Conservation (phyloP, 2,329 filamentous ascomycete genomes). For the Sordariomycetes sp. region DNA sequence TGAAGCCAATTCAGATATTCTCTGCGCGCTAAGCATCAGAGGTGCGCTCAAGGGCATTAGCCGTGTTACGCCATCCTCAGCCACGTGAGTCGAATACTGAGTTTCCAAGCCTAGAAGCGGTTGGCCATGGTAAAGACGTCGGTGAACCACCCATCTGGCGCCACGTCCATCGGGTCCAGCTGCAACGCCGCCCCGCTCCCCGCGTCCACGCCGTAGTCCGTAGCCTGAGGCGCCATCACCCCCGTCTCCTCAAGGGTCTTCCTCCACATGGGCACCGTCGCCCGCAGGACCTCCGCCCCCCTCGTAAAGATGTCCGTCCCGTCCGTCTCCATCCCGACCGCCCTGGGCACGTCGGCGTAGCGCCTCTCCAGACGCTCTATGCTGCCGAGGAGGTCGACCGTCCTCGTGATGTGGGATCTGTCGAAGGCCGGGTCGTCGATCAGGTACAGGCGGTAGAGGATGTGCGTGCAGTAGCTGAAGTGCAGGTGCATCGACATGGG, state of each 20-base stretch:
- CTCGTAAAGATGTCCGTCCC: background rate
- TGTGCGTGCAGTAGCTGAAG: slow-evolving; percentile 21
- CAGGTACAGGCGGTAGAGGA: slow-evolving; percentile 27
- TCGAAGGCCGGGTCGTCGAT: slow-evolving; percentile 31
- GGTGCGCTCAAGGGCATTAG: too few relatives aligned
- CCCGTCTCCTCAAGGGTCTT: background rate
- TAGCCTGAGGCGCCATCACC: background rate
- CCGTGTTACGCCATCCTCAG: too few relatives aligned
- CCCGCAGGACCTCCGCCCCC: background rate
- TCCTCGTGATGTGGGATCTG: slow-evolving; percentile 20
- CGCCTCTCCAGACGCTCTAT: background rate
- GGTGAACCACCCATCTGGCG: too few relatives aligned
- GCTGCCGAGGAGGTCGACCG: slow-evolving; percentile 17
- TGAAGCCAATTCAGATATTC: too few relatives aligned
- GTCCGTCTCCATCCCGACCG: background rate
- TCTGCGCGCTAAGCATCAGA: too few relatives aligned
- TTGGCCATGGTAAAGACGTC: too few relatives aligned
- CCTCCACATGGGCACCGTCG: background rate
- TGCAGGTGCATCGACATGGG: slow-evolving; percentile 14
- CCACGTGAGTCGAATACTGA: too few relatives aligned
- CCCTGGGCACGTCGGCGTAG: background rate
- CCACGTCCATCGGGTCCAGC: too few relatives aligned
- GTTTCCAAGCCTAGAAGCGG: too few relatives aligned
- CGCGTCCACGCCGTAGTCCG: too few relatives aligned
- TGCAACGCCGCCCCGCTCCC: too few relatives aligned